Evolutionary conservation across 2,329 filamentous ascomycete genomes (phyloP).

Genomic region (Neocucurbitaria cava): DNA sequence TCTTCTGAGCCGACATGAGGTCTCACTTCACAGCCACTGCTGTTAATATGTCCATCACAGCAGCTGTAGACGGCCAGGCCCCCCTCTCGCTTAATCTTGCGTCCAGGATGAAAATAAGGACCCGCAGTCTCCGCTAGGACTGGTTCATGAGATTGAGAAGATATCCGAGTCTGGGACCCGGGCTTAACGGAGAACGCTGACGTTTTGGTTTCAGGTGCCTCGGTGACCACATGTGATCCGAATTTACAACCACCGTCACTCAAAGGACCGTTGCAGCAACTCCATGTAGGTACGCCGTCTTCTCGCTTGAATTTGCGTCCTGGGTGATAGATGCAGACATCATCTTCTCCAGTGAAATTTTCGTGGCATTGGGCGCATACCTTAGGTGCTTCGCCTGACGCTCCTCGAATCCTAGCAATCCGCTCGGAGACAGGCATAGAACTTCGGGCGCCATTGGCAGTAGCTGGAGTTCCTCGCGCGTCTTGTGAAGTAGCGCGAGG

Average conservation of each 20-base stretch:
- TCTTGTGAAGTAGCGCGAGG: background rate
- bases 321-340: conserved; percentile 26
- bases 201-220: too few species aligned
- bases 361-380: conserved; percentile 23
- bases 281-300: conserved; percentile 5
- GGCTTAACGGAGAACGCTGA: background rate
- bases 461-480: background rate
- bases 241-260: conserved; percentile 19
- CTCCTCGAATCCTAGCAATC: background rate
- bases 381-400: background rate
- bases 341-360: conserved; percentile 5
- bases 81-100: background rate
- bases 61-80: conserved; percentile 1
- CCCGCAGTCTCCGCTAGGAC: background rate
- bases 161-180: background rate
- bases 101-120: background rate
- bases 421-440: background rate
- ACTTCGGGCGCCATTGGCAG: background rate
- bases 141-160: background rate
- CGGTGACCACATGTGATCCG: background rate
- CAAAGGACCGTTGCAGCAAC: conserved; percentile 16
- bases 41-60: conserved; percentile 1
- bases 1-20: background rate
- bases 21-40: conserved; percentile 7
- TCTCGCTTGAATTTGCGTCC: conserved; percentile 6